Conservation (phyloP, 805 yeast genomes). For the Cyberlindnera maclurae region DNA sequence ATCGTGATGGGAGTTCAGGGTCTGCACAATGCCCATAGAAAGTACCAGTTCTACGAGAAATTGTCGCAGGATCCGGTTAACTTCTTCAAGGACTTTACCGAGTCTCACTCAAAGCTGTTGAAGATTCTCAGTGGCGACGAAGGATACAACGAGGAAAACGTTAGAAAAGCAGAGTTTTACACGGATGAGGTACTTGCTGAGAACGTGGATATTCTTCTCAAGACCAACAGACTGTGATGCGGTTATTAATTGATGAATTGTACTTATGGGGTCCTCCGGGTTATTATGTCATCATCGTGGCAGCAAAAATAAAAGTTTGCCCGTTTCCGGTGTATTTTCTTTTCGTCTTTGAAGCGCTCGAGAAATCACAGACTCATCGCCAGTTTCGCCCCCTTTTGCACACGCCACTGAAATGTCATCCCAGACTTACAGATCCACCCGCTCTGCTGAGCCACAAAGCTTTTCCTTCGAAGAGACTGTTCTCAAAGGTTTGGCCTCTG, state of each 20-base stretch:
- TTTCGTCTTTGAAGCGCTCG: background rate
- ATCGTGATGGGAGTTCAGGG: slow-evolving; percentile 40
- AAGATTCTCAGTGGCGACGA: slow-evolving; percentile 86
- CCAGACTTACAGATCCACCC: slow-evolving; percentile 73
- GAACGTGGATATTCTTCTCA: slow-evolving; percentile 69
- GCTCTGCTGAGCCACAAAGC: slow-evolving; percentile 44
- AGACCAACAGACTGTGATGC: slow-evolving; percentile 32
- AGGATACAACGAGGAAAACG: slow-evolving; percentile 81
- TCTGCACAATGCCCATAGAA: slow-evolving; percentile 46
- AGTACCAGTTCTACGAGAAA: slow-evolving; percentile 71
- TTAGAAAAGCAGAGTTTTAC: slow-evolving; percentile 78
- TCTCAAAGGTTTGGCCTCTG: slow-evolving; percentile 88
- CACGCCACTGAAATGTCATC: slow-evolving; percentile 25
- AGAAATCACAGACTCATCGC: too few species aligned
- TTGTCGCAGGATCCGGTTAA: slow-evolving; percentile 71
- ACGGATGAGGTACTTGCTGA: slow-evolving; percentile 68
- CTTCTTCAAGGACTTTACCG: slow-evolving; percentile 66
- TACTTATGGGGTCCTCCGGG: too few species aligned
- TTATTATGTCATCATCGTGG: background rate
- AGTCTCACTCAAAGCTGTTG: slow-evolving; percentile 76
- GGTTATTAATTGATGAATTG: background rate
- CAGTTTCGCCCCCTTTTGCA: background rate
- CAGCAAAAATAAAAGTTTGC: background rate
- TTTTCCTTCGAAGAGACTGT: slow-evolving; percentile 75
- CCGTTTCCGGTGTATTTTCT: slow-evolving; percentile 1